Conservation (phyloP, 208 protist species). For the Crithidia bombi region DNA sequence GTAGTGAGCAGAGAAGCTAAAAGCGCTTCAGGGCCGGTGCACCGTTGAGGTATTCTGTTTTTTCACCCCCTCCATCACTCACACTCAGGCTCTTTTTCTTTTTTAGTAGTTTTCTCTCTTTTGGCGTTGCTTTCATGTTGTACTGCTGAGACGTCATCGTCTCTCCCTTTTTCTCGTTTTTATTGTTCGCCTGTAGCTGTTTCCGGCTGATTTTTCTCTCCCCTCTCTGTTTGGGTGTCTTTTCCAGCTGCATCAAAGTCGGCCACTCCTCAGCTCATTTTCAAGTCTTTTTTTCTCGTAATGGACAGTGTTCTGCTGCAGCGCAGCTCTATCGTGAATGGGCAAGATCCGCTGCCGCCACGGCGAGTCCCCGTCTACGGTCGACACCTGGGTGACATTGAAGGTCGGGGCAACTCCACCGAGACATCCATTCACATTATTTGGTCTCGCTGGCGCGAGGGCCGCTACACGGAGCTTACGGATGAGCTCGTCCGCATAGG, state of each 20-base stretch:
- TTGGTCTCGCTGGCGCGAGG: constrained; percentile 34
- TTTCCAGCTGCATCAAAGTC: no score
- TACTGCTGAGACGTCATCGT: no score
- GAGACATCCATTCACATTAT: constrained; percentile 8
- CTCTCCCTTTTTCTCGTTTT: no score
- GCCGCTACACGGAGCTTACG: constrained; percentile 27
- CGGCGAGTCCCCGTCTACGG: constrained; percentile 25
- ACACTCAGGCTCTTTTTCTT: no score
- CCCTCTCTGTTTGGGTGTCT: background rate
- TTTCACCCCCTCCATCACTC: no score
- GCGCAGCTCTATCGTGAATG: constrained; percentile 26
- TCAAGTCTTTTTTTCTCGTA: background rate
- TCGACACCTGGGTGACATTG: constrained; percentile 3
- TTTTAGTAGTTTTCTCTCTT: no score
- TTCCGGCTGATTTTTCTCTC: background rate
- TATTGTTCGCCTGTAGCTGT: no score
- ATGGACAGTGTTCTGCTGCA: constrained; percentile 17
- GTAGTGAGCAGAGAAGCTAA: no score
- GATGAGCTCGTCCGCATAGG: constrained; percentile 32
- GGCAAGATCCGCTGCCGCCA: constrained; percentile 30
- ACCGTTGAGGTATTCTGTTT: no score
- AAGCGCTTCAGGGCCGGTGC: no score
- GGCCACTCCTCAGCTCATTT: no score
- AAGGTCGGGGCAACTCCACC: constrained; percentile 6
- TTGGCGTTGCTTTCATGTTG: no score